phyloP scores from a whole-genome alignment of 805 yeast genomes.

The Saccharomycopsis guyanensis region DNA sequence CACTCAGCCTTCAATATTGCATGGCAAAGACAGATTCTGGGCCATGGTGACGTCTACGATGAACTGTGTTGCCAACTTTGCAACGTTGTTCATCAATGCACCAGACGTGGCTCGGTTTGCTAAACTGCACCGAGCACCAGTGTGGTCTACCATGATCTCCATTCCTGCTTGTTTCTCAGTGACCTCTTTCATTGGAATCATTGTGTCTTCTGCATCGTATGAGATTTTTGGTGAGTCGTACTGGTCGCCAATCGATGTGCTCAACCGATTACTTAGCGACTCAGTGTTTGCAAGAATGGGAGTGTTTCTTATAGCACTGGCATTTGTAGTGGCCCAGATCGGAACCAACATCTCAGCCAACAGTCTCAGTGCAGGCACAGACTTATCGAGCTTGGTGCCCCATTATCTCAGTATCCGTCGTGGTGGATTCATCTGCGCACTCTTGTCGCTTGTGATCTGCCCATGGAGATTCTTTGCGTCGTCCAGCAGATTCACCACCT shows the following conservation, averaged over 20 bases:
- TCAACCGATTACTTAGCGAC: slow-evolving; percentile 32
- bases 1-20: slow-evolving; percentile 26
- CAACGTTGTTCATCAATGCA: slow-evolving; percentile 71
- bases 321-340: slow-evolving; percentile 64
- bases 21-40: slow-evolving; percentile 36
- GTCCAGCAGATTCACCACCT: slow-evolving; percentile 68
- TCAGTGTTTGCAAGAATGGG: slow-evolving; percentile 58
- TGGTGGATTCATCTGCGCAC: slow-evolving; percentile 35
- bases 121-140: slow-evolving; percentile 36
- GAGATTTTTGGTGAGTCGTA: slow-evolving; percentile 5
- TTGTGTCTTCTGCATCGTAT: slow-evolving; percentile 57
- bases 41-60: slow-evolving; percentile 63
- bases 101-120: slow-evolving; percentile 82
- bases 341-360: slow-evolving; percentile 70
- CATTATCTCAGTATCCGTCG: slow-evolving; percentile 51
- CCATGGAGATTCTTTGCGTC: slow-evolving; percentile 76
- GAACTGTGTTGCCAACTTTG: slow-evolving; percentile 74
- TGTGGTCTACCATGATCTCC: slow-evolving; percentile 46
- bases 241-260: slow-evolving; percentile 40
- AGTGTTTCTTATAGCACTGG: slow-evolving; percentile 56
- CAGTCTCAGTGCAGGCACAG: slow-evolving; percentile 54
- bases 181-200: slow-evolving; percentile 71
- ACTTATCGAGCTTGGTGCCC: slow-evolving; percentile 49
- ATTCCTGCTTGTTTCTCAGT: slow-evolving; percentile 67
- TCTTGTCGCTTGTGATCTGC: slow-evolving; percentile 28